Percentiles rank a stretch among this genome's conserved stretches.
Conservation (phyloP, 2,329 filamentous ascomycete species). For the Cladosporium oxysporum region DNA sequence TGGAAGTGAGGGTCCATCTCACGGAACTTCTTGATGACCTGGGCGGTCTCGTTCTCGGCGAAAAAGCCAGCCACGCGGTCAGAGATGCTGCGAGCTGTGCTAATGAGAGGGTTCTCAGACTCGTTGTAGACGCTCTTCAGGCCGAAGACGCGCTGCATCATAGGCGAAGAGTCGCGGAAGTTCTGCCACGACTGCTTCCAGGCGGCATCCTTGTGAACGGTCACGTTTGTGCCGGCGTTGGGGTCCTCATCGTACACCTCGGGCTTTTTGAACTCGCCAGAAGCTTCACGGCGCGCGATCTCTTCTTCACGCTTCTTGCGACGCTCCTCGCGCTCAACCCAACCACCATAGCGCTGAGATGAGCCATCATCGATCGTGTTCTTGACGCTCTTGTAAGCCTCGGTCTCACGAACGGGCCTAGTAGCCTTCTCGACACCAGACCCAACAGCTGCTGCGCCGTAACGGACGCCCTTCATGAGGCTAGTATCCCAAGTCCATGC, state of each 20-base stretch:
- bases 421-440: conserved; percentile 92
- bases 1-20: conserved; percentile 95
- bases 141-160: conserved; percentile 85
- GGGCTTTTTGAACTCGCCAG: conserved; percentile 42
- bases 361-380: conserved; percentile 96
- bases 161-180: conserved; percentile 84
- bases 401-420: conserved; percentile 87
- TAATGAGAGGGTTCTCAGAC: conserved; percentile 94
- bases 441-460: conserved; percentile 82
- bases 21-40: conserved; percentile 97
- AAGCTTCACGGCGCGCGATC: conserved; percentile 54
- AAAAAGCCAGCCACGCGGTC: conserved; percentile 95
- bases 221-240: conserved; percentile 91
- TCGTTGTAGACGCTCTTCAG: conserved; percentile 89
- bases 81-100: conserved; percentile 88
- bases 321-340: conserved; percentile 94
- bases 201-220: conserved; percentile 91
- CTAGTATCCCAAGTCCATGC: conserved; percentile 97
- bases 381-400: conserved; percentile 91
- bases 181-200: conserved; percentile 99
- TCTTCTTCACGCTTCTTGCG: conserved; percentile 73
- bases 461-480: conserved; percentile 86
- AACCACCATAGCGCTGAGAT: conserved; percentile 92
- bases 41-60: conserved; percentile 95
- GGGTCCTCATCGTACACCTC: conserved; percentile 80